These are phyloP conservation scores for Gigaspora rosea DNA, from an alignment of 192 early-diverging fungal species.

Conservation along the genomic window DNA sequence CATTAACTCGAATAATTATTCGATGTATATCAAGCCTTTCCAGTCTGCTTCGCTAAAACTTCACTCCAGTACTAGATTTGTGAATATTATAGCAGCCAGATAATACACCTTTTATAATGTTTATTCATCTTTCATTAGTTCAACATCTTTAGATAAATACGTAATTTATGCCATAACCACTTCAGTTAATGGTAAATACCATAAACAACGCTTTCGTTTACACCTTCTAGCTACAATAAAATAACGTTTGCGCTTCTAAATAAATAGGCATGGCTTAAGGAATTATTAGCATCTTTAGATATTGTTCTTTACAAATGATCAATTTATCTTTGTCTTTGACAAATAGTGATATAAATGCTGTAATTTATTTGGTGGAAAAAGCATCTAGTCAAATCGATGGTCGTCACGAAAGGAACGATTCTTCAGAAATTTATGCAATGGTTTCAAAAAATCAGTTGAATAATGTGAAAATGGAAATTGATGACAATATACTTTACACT, in stretches of 20 bases:
- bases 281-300: conserved; percentile 20
- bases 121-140: background rate
- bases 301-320: conserved; percentile 50
- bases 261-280: conserved; percentile 31
- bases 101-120: background rate
- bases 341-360: conserved; percentile 32
- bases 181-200: no score
- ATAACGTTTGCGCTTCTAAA: background rate
- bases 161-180: background rate
- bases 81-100: conserved; percentile 16
- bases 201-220: background rate
- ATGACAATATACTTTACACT: conserved; percentile 23
- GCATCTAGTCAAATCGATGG: conserved; percentile 18
- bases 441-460: conserved; percentile 33
- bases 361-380: conserved; percentile 46
- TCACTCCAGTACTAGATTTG: conserved; percentile 36
- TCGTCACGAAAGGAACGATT: conserved; percentile 12
- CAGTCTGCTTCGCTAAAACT: conserved; percentile 38
- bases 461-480: conserved; percentile 45
- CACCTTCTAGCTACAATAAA: background rate
- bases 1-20: conserved; percentile 35
- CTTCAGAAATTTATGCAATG: conserved; percentile 38
- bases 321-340: conserved; percentile 36
- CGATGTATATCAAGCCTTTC: conserved; percentile 10
- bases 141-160: background rate